Conservation (phyloP, 805 yeast genomes). For the Yarrowia sp. region DNA sequence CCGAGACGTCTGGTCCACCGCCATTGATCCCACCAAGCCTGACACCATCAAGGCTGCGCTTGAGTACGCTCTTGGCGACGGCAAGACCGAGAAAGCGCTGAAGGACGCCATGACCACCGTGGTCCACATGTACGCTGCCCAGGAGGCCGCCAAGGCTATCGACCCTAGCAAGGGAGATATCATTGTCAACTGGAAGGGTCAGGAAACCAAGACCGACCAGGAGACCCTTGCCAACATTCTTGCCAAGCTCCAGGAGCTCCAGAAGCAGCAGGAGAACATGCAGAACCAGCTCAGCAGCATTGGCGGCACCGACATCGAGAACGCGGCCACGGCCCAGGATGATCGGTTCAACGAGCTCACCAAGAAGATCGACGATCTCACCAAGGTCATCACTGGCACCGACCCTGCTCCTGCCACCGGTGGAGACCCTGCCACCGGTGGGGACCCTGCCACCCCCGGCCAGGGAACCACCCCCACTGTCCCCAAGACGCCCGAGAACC, state of each 20-base stretch:
- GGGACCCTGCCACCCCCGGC: not conserved
- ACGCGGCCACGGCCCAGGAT: not conserved
- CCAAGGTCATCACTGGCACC: not conserved
- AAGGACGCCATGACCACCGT: not conserved
- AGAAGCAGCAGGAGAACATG: not conserved
- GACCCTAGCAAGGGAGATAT: not conserved
- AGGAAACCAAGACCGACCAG: not conserved
- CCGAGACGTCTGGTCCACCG: not conserved
- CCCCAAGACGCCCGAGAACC: not conserved
- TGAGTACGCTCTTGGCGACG: not conserved
- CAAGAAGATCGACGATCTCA: not conserved
- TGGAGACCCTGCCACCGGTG: no score
- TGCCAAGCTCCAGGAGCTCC: not conserved
- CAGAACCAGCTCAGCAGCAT: not conserved
- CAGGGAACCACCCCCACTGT: not conserved
- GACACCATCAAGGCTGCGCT: not conserved
- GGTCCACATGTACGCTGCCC: not conserved
- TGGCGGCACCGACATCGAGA: not conserved
- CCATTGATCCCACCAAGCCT: not conserved
- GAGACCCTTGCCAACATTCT: not conserved
- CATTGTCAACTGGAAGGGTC: not conserved
- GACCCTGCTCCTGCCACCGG: not conserved
- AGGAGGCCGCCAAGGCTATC: not conserved
- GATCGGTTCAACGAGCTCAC: not conserved
- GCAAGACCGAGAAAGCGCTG: not conserved